A percentile compares a stretch with the other conserved stretches of the same genome.
phyloP scores from a whole-genome alignment of 345 rosid species.

The Lagerstroemia speciosa region DNA sequence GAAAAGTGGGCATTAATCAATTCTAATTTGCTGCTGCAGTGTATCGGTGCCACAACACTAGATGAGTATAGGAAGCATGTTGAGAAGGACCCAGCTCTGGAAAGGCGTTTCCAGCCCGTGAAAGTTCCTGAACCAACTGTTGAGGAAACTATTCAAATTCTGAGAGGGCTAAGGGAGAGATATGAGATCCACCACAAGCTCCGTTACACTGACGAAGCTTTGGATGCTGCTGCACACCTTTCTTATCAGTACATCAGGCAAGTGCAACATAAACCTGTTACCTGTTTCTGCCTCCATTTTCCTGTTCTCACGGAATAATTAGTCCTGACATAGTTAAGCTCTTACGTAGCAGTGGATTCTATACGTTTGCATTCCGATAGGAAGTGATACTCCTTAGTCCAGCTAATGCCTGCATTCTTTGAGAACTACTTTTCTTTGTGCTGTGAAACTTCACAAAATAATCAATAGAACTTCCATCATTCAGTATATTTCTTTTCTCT shows the following conservation, averaged over 20 bases:
- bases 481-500: background rate
- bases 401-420: background rate
- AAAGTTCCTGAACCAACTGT: constrained; percentile 96
- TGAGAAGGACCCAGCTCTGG: constrained; percentile 98
- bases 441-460: background rate
- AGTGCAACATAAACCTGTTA: background rate
- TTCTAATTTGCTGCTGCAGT: constrained; percentile 38
- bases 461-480: background rate
- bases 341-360: no score
- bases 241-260: constrained; percentile 98
- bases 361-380: no score
- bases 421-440: background rate
- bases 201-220: constrained; percentile 83
- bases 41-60: constrained; percentile 96
- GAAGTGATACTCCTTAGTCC: no score
- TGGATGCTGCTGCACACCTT: constrained; percentile 81
- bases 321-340: no score
- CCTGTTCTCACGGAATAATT: no score
- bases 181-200: constrained; percentile 99
- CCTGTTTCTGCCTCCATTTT: background rate
- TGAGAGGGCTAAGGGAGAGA: constrained; percentile 91
- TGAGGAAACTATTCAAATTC: constrained; percentile 84
- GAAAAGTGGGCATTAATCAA: no score
- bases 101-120: constrained; percentile 97
- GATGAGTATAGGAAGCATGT: constrained; percentile 97